Base-by-base conservation (phyloP, 768 basidiomycete species). In the Suillus tomentosus region DNA sequence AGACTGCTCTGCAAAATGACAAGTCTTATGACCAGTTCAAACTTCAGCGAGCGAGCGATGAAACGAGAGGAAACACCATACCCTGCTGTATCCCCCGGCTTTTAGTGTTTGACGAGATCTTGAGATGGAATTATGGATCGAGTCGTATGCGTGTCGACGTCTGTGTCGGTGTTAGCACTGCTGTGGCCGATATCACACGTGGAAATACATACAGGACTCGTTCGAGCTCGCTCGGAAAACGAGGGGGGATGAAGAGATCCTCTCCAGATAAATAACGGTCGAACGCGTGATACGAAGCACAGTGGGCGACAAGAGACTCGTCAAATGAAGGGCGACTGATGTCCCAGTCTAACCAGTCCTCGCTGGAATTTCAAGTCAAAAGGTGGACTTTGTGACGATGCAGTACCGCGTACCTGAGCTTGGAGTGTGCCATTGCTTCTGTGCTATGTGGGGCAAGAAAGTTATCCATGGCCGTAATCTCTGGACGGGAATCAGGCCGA, bases 101-200 rank as follows among this genome's bases (percentile, higher is more conserved):
- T 84, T 80, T 22, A 90, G 76, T 15, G 82, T 76, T 24, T 85
- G 83, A 48, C 85, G 85, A 71, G 87, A 85, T 65, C 80, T 85
- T 24, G 90, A 80, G 70, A 91, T 88, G 34, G 85, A 81, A 72
- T 90, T 91, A 71, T 91, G 90, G 60, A 91, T 88, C 10, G 85
- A 86, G 70, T 90, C 89, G 69, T 88, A 85, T 1, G 86, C 82
- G 72, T 90, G 90, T 72, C 88, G 80, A 68, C 85, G 80, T 60
- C 89, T 91, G 68, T 39, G 62, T n/a, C 61, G 31, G 61, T 19
- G 40, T 24, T 22, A 62, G 39, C n/a, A 19, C 6, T 39, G 14
- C 27, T 61, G 59, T 62, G 22, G 67, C n/a, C 54, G 56, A 58
- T 62, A 24, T 36, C 5, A 17, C 14, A 50, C 1, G 56, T 42